Base-by-base conservation (phyloP, 352 stramenopile species). In the Phytopythium kandeliae region DNA sequence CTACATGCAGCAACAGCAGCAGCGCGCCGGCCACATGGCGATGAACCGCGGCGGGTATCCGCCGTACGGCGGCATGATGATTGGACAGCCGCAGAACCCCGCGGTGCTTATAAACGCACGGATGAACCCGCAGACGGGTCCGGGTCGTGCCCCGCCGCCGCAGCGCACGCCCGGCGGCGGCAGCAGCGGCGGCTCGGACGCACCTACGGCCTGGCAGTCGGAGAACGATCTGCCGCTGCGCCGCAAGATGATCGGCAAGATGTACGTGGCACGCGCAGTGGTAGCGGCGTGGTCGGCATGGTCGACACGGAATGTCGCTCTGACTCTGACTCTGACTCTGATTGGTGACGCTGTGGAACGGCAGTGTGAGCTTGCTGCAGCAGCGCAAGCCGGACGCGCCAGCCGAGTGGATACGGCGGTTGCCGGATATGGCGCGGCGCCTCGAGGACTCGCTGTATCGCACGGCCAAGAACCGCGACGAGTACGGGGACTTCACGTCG, bases 361-460 rank as follows among this genome's bases (percentile, higher is more conserved):
- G n/a, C 51, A 87, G 76, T 68, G 95, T 98, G 46, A 96, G 95
- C 67, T 72, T 99, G 48, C 69, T 99, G 41, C 88, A 98, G 65
- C 88, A 98, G 60, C 82, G 97, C 24, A 98, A 98, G 48, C 96
- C 96, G 3, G 96, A 99, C 69, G 96, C 97, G 17, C 91, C 95
- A 11, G 78, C 94, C 24, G 96, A 98, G 69, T 99, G 96, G 96
- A 92, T 99, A 53, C 89, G 97, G 43, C 97, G 97, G 58, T 70
- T 99, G 26, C 96, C 96, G 5, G 94, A 99, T 63, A 99, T 99
- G 96, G 97, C 97, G 8, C 95, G 97, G 44, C 85, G 96, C 44
- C 76, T 99, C 22, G 97, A 99, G 65, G 96, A 99, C 59, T 98
- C 94, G 43, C 69, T 99, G 43, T 99, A 99, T 69, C 81, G 86